phyloP scores from a whole-genome alignment of 2,329 filamentous ascomycete genomes.

The Aspergillus piperis region DNA sequence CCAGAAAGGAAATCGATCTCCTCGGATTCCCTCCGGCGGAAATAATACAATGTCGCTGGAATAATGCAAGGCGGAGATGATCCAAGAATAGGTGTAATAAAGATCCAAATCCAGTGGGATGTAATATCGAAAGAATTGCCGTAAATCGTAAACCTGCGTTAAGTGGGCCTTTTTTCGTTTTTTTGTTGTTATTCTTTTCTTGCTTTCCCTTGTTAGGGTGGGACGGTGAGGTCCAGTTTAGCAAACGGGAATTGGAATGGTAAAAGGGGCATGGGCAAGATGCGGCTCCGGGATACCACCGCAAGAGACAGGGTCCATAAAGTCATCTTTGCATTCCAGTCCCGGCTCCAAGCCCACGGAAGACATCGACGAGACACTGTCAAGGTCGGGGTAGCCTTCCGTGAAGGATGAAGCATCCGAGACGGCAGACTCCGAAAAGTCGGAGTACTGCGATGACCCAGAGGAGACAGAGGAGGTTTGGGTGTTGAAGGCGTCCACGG shows the following conservation, averaged over 20 bases:
- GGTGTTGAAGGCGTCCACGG: conserved; percentile 36
- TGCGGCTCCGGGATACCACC: conserved; percentile 34
- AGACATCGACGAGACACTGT: conserved; percentile 38
- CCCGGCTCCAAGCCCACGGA: conserved; percentile 37
- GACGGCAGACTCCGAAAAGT: conserved; percentile 42
- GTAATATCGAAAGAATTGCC: conserved; percentile 11
- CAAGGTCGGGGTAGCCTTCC: conserved; percentile 39
- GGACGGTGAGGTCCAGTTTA: conserved; percentile 17
- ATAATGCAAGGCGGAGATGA: conserved; percentile 17
- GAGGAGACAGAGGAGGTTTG: conserved; percentile 39
- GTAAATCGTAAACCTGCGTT: conserved; percentile 25
- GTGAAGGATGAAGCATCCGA: conserved; percentile 44
- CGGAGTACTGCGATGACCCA: conserved; percentile 38
- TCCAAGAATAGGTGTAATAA: conserved; percentile 9
- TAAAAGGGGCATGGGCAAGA: conserved; percentile 28
- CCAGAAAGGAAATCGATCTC: conserved; percentile 20
- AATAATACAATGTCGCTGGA: conserved; percentile 22
- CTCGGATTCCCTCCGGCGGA: conserved; percentile 16
- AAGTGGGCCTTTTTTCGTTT: conserved; percentile 11
- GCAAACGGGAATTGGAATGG: conserved; percentile 31
- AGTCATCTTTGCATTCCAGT: conserved; percentile 32
- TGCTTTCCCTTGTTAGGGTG: too few relatives aligned
- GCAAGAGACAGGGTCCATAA: conserved; percentile 31
- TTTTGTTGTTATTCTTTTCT: conserved; percentile 4
- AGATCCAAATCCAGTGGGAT: not conserved